Percentiles rank a stretch among this genome's conserved stretches.
phyloP scores from a whole-genome alignment of 305 asterid species.

The Ajuga reptans region DNA sequence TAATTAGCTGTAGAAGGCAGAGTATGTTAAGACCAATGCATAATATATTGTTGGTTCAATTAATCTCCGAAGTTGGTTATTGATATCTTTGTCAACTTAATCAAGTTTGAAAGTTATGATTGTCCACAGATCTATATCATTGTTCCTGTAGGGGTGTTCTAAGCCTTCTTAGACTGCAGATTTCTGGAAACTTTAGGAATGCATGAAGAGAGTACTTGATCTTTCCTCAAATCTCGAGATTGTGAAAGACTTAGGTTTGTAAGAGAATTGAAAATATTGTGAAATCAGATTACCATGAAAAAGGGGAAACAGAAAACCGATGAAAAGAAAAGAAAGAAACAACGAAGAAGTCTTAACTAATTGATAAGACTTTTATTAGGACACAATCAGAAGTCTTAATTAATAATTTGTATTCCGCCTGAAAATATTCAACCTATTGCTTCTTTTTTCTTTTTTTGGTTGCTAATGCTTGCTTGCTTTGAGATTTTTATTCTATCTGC shows the following conservation, averaged over 20 bases:
- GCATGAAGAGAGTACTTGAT: background rate
- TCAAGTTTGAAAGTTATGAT: background rate
- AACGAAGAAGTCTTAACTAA: background rate
- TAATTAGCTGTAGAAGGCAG: background rate
- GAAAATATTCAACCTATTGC: background rate
- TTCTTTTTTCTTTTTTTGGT: background rate
- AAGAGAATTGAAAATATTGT: background rate
- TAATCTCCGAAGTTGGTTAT: background rate
- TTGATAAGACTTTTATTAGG: background rate
- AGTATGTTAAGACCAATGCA: background rate
- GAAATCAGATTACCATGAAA: conserved; percentile 1
- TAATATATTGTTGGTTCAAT: background rate
- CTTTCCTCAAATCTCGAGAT: background rate
- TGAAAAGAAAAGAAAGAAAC: background rate
- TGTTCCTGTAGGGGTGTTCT: background rate
- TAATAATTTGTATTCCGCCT: background rate
- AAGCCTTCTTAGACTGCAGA: background rate
- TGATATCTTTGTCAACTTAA: background rate
- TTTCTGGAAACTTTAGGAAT: background rate
- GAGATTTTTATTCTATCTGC: conserved; percentile 11
- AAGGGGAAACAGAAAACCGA: no score
- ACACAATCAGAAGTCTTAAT: background rate
- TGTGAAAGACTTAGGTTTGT: background rate
- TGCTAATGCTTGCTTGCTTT: background rate
- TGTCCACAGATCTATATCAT: background rate